These are phyloP conservation scores for Pholiota microspora DNA, from an alignment of 768 basidiomycete species.

Conservation along the genomic window DNA sequence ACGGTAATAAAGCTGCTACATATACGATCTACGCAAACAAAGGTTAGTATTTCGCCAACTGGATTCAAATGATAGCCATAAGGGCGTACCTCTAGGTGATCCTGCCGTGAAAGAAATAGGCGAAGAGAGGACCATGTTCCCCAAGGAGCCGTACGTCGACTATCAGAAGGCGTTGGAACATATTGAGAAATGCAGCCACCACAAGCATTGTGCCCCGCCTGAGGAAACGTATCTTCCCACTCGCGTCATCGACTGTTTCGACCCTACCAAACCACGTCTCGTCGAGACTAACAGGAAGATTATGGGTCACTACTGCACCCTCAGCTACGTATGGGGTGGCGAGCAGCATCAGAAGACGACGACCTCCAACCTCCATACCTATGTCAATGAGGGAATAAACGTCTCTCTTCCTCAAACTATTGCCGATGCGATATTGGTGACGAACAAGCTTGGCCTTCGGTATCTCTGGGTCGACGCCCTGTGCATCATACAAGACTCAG, in stretches of 20 bases:
- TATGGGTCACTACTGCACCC: neutral
- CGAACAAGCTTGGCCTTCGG: neutral
- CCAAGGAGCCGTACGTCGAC: conserved; percentile 6
- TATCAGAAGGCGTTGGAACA: conserved; percentile 6
- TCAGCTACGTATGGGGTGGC: conserved; percentile 7
- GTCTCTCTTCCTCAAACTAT: conserved; percentile 2
- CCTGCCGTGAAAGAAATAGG: conserved; percentile 6
- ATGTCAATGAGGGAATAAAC: conserved; percentile 1
- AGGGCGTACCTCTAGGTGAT: neutral
- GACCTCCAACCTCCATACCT: neutral
- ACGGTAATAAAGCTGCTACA: neutral
- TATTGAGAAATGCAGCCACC: conserved; percentile 4
- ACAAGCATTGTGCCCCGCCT: conserved; percentile 5
- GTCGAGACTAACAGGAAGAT: neutral
- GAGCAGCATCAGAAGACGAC: neutral
- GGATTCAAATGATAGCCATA: neutral
- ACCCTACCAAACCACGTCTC: conserved; percentile 1
- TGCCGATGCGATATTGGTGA: conserved; percentile 2
- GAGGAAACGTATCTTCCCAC: conserved; percentile 8
- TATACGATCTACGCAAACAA: conserved; percentile 1
- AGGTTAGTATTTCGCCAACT: neutral
- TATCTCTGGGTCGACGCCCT: conserved; percentile 7
- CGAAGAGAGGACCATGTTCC: conserved; percentile 1
- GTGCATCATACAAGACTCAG: conserved; percentile 4
- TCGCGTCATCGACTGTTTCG: conserved; percentile 3